These are phyloP conservation scores for Nitzschia inconspicua DNA, from an alignment of 108 stramenopile species.

Conservation along the genomic window DNA sequence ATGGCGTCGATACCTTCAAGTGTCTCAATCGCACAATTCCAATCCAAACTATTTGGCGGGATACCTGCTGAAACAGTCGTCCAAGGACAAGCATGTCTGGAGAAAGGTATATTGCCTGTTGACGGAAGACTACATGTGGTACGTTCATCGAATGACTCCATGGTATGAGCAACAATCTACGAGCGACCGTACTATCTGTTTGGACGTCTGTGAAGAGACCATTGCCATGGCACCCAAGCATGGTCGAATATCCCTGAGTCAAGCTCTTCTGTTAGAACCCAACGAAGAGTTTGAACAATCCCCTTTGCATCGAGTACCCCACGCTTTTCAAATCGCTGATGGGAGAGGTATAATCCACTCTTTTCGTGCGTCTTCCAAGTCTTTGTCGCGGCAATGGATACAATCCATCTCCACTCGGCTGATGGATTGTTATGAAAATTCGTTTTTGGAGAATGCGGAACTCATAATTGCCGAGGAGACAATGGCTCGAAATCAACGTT, in stretches of 20 bases:
- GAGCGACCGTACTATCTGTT: too few species aligned
- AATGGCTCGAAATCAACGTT: conserved; percentile 33
- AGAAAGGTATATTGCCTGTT: conserved; percentile 35
- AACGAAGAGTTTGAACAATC: conserved; percentile 12
- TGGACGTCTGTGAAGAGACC: too few species aligned
- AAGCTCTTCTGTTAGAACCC: conserved; percentile 39
- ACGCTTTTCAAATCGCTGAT: conserved; percentile 38
- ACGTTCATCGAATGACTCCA: conserved; percentile 19
- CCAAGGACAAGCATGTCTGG: conserved; percentile 43
- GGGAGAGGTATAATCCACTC: conserved; percentile 27
- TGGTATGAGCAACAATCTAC: background rate
- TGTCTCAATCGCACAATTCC: conserved; percentile 18
- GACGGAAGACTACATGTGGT: conserved; percentile 56
- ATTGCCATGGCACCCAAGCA: conserved; percentile 13
- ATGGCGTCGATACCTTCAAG: conserved; percentile 24
- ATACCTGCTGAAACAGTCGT: conserved; percentile 44
- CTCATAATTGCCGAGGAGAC: conserved; percentile 39
- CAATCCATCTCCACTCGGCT: conserved; percentile 22
- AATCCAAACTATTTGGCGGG: conserved; percentile 16
- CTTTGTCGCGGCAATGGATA: conserved; percentile 33
- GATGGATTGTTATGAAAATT: conserved; percentile 42
- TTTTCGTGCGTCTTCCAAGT: conserved; percentile 33
- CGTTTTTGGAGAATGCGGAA: conserved; percentile 38
- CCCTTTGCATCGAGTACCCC: conserved; percentile 29
- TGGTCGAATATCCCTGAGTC: conserved; percentile 31